phyloP scores from a whole-genome alignment of 73 alveolate genomes.

The Paramecium bursaria region DNA sequence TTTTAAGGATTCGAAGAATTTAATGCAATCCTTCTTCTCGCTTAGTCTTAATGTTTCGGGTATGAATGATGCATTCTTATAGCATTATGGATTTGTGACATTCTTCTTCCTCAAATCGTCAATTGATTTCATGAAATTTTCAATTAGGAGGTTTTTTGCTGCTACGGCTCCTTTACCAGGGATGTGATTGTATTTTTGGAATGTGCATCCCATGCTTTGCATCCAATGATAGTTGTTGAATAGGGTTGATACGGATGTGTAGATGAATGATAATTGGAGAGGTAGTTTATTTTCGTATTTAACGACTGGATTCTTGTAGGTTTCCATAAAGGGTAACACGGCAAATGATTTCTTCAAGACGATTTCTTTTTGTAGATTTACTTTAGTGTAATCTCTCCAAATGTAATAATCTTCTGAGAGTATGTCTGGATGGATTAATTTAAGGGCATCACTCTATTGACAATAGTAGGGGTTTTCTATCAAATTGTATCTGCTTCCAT shows the following conservation, averaged over 20 bases:
- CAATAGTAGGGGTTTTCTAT: slow-evolving; percentile 32
- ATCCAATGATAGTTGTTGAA: slow-evolving; percentile 42
- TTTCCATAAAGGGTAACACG: background rate
- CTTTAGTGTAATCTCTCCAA: slow-evolving; percentile 41
- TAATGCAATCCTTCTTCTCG: slow-evolving; percentile 65
- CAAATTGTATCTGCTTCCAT: slow-evolving; percentile 34
- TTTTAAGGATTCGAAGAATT: slow-evolving; percentile 39
- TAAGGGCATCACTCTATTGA: slow-evolving; percentile 41
- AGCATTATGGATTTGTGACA: slow-evolving; percentile 45
- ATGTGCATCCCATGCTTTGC: slow-evolving; percentile 28
- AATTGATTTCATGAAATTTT: slow-evolving; percentile 37
- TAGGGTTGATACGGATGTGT: slow-evolving; percentile 44
- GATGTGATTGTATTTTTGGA: slow-evolving; percentile 58
- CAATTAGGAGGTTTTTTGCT: slow-evolving; percentile 32
- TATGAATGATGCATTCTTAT: slow-evolving; percentile 55
- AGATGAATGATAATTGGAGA: slow-evolving; percentile 23
- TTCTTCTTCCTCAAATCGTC: background rate
- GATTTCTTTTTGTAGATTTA: slow-evolving; percentile 30
- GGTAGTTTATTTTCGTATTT: slow-evolving; percentile 49
- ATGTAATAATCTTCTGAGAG: slow-evolving; percentile 19
- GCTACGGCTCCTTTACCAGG: slow-evolving; percentile 68
- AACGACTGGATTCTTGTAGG: background rate
- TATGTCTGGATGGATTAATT: slow-evolving; percentile 45
- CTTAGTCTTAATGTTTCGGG: slow-evolving; percentile 61
- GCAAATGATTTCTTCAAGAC: slow-evolving; percentile 42